Conservation (phyloP, 2,329 filamentous ascomycete genomes). For the Clonostachys sp. region DNA sequence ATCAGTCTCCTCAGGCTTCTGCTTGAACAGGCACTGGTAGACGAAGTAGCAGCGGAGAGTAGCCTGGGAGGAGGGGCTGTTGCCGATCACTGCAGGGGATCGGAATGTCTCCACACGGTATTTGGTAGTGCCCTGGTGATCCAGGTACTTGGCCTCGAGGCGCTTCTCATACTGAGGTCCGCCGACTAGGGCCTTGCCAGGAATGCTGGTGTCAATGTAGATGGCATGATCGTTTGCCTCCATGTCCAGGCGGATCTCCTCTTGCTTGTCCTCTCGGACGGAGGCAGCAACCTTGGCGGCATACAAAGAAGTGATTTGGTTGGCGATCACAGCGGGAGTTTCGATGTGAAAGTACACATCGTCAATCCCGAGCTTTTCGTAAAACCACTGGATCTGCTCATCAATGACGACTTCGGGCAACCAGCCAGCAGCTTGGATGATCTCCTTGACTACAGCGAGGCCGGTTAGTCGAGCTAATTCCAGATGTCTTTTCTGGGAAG, state of each 20-base stretch:
- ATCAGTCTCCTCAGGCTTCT: conserved; percentile 63
- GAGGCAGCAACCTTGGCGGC: conserved; percentile 94
- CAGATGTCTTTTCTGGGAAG: background rate
- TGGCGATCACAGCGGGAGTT: conserved; percentile 79
- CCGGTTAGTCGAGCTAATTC: conserved; percentile 2
- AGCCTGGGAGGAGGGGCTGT: conserved; percentile 63
- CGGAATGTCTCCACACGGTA: conserved; percentile 98
- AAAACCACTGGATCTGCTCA: conserved; percentile 91
- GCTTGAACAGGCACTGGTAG: conserved; percentile 90
- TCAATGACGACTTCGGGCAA: conserved; percentile 81
- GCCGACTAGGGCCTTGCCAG: conserved; percentile 68
- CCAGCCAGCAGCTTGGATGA: conserved; percentile 76
- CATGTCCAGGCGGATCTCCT: conserved; percentile 95
- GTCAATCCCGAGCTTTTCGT: conserved; percentile 94
- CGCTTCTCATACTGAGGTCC: conserved; percentile 93
- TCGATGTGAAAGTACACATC: conserved; percentile 98
- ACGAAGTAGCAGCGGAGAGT: conserved; percentile 97
- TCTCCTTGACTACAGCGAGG: conserved; percentile 63
- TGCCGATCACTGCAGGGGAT: conserved; percentile 75
- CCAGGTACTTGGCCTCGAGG: conserved; percentile 92
- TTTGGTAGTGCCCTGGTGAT: conserved; percentile 66
- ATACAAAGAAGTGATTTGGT: conserved; percentile 92
- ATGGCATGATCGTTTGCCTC: conserved; percentile 93
- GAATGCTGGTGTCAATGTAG: conserved; percentile 96
- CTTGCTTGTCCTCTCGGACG: conserved; percentile 85